Evolutionary conservation across 176 grass and related monocot species (phyloP), one percentile per base, ranked within the genome.

Genomic region (Metroxylon sagu): DNA sequence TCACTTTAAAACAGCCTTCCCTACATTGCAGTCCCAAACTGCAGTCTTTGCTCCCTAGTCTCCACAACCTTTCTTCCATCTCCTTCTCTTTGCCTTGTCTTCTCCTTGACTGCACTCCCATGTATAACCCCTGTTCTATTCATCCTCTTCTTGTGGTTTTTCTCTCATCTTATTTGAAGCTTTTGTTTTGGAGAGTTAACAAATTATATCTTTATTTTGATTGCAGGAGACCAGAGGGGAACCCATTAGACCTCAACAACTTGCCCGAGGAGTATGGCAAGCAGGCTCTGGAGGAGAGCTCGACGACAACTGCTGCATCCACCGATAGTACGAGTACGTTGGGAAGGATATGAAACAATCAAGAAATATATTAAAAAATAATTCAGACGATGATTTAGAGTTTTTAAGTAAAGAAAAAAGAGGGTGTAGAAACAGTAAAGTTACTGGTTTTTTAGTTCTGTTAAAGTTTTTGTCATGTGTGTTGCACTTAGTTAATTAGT

Each of bases 181-280:
- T 43, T 10, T 14, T 43, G 21, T 43, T 43, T 43, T 43, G 35
- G 35, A 43, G 12, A 43, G 6, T 43, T 12, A 43, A 3, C 35
- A 43, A 3, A 43, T 51, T 27, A 1, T 65, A 5, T 18, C 3
- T 75, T 59, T 23, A 30, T 64, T 14, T 14, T 63, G 8, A 17
- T 75, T 76, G 70, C 50, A 98, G 94, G 94, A 89, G 84, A 72
- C 84, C 83, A 62, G 81, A 85, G 85, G 94, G 71, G 64, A 86
- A 53, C 56, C 81, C 84, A 57, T 56, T 98, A 70, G 94, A 98
- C 55, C 68, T 98, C 69, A 98, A 98, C 79, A 92, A 93, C 76
- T 68, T 98, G 67, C 94, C 94, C 21, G 94, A 98, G 60, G 94
- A 98, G 54, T 88, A 81, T 57, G 82, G 73, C 5, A 98, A 98